Percentiles rank a stretch among this genome's conserved stretches.
Evolutionary conservation across 805 yeast species (phyloP).

Genomic region (Wickerhamiella australiensis): DNA sequence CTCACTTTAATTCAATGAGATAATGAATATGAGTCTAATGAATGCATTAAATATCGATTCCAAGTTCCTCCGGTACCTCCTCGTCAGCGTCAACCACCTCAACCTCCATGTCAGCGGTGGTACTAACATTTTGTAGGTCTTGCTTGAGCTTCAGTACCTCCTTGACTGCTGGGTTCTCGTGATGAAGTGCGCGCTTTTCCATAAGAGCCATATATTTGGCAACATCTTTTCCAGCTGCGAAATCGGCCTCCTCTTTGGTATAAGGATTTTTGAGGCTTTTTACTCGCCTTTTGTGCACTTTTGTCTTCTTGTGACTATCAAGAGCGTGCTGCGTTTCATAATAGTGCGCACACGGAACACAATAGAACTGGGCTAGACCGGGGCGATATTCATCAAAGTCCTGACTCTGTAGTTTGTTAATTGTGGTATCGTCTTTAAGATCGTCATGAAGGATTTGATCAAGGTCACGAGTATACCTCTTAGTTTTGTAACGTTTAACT

Average conservation of each 20-base stretch:
- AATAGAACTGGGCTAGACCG: constrained; percentile 89
- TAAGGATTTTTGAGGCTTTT: constrained; percentile 70
- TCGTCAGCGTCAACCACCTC: not conserved
- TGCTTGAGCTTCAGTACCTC: constrained; percentile 7
- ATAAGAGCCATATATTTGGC: constrained; percentile 51
- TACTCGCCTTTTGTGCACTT: constrained; percentile 77
- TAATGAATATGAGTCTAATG: constrained; percentile 21
- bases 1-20: too few species aligned
- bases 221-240: constrained; percentile 74
- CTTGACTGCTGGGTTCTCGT: constrained; percentile 14
- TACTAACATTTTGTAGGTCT: not conserved
- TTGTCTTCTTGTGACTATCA: constrained; percentile 58
- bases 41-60: constrained; percentile 13
- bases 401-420: constrained; percentile 52
- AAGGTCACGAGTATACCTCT: constrained; percentile 39
- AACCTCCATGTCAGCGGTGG: constrained; percentile 6
- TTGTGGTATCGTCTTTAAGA: constrained; percentile 49
- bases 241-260: constrained; percentile 77
- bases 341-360: constrained; percentile 88
- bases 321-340: constrained; percentile 67
- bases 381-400: constrained; percentile 81
- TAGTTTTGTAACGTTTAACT: constrained; percentile 68
- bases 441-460: constrained; percentile 70
- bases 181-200: constrained; percentile 28
- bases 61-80: not conserved